Conservation (phyloP, 176 grass and related monocot genomes). For the Raddia guianensis region DNA sequence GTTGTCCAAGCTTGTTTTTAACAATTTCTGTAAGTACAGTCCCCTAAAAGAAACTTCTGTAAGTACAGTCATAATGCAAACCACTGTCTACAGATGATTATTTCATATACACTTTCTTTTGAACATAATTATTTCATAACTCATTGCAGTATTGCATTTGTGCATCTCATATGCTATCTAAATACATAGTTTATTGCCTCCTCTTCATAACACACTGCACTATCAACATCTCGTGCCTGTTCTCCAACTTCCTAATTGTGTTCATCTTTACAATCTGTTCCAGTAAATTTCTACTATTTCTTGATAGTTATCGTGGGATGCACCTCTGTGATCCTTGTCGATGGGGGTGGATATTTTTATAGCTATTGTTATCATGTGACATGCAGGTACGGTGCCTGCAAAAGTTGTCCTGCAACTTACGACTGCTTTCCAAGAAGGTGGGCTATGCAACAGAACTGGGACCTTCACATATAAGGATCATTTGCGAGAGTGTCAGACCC, state of each 20-base stretch:
- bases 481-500: conserved; percentile 54
- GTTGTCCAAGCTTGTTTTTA: conserved; percentile 77
- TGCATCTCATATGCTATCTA: neutral
- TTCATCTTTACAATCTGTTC: neutral
- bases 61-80: conserved; percentile 31
- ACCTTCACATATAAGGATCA: conserved; percentile 77
- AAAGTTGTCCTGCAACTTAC: conserved; percentile 89
- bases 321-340: neutral
- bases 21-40: conserved; percentile 74
- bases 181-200: neutral
- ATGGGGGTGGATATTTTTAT: neutral
- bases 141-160: neutral
- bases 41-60: conserved; percentile 54
- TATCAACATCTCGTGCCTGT: neutral
- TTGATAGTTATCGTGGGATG: neutral
- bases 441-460: conserved; percentile 64
- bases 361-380: conserved; percentile 1
- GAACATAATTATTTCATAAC: neutral
- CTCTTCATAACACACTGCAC: neutral
- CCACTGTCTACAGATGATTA: neutral
- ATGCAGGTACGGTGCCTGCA: conserved; percentile 73
- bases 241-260: neutral
- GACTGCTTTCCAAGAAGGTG: conserved; percentile 71
- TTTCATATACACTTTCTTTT: neutral
- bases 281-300: neutral